A percentile compares a stretch with the other conserved stretches of the same genome.
These are phyloP conservation scores for Yamadazyma sp. DNA, from an alignment of 1,139 yeast species.

Conservation along the genomic window DNA sequence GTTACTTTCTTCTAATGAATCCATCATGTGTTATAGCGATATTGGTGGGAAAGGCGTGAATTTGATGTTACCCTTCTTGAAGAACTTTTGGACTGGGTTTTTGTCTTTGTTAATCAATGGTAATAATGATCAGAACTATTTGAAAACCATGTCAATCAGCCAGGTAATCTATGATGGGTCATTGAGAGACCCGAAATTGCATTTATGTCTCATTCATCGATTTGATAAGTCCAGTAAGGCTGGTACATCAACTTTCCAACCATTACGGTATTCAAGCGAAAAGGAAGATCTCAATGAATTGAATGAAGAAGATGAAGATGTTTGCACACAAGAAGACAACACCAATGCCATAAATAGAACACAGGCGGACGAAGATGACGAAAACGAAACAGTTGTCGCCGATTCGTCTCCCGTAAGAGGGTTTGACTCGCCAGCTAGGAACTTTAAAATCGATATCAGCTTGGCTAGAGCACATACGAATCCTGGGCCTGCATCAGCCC, in stretches of 20 bases:
- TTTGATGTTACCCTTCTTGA: conserved; percentile 41
- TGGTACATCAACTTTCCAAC: conserved; percentile 11
- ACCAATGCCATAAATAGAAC: background rate
- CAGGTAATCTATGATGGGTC: conserved; percentile 30
- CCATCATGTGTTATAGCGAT: conserved; percentile 35
- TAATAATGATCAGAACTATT: conserved; percentile 24
- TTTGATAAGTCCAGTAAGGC: conserved; percentile 16
- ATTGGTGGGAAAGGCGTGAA: conserved; percentile 20
- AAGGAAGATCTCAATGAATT: conserved; percentile 10
- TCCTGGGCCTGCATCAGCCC: conserved; percentile 40
- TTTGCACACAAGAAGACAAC: conserved; percentile 5
- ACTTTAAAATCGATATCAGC: conserved; percentile 21
- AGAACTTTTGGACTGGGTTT: conserved; percentile 42
- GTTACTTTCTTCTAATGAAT: conserved; percentile 30
- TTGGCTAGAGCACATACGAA: conserved; percentile 10
- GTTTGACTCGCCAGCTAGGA: conserved; percentile 16
- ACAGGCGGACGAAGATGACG: conserved; percentile 20
- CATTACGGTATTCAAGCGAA: conserved; percentile 6
- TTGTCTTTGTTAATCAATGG: conserved; percentile 39
- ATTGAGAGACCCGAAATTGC: conserved; percentile 15
- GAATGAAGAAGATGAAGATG: conserved; percentile 11
- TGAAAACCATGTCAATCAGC: conserved; percentile 20
- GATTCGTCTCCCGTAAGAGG: conserved; percentile 36
- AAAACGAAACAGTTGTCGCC: conserved; percentile 43
- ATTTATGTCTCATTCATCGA: conserved; percentile 32